A percentile compares a stretch with the other conserved stretches of the same genome.
phyloP scores from a whole-genome alignment of 192 early-diverging fungal species.

The Rhizoclosmatium sp. region DNA sequence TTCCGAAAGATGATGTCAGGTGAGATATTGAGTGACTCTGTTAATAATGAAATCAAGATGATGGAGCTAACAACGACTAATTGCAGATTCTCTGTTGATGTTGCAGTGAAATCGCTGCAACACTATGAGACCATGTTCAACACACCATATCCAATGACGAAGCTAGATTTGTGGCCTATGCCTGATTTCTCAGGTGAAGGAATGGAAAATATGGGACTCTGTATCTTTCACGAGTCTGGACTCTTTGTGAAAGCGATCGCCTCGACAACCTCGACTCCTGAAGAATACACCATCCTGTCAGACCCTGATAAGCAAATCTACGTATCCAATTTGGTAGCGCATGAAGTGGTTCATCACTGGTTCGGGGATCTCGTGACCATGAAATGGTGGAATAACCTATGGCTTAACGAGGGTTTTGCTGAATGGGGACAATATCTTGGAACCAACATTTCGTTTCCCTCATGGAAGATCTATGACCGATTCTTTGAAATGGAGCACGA shows the following conservation, averaged over 20 bases:
- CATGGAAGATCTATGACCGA: conserved; percentile 36
- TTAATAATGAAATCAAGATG: too few species aligned
- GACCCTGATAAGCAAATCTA: conserved; percentile 34
- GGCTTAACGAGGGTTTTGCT: conserved; percentile 56
- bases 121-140: conserved; percentile 42
- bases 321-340: conserved; percentile 43
- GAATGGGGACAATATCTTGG: conserved; percentile 43
- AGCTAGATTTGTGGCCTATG: conserved; percentile 65
- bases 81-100: conserved; percentile 41
- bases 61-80: too few species aligned
- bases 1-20: conserved; percentile 22
- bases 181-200: conserved; percentile 69
- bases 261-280: too few species aligned
- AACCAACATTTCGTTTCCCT: conserved; percentile 20
- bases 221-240: conserved; percentile 27
- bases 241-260: conserved; percentile 32
- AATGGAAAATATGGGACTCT: conserved; percentile 70
- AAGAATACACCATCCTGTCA: not conserved
- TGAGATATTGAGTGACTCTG: not conserved
- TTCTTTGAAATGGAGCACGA: conserved; percentile 41
- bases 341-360: conserved; percentile 55
- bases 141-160: conserved; percentile 42
- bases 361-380: conserved; percentile 54
- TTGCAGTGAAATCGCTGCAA: conserved; percentile 27
- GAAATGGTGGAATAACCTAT: conserved; percentile 52